Conservation (phyloP, 2,329 filamentous ascomycete species). For the Botrytis byssoidea region DNA sequence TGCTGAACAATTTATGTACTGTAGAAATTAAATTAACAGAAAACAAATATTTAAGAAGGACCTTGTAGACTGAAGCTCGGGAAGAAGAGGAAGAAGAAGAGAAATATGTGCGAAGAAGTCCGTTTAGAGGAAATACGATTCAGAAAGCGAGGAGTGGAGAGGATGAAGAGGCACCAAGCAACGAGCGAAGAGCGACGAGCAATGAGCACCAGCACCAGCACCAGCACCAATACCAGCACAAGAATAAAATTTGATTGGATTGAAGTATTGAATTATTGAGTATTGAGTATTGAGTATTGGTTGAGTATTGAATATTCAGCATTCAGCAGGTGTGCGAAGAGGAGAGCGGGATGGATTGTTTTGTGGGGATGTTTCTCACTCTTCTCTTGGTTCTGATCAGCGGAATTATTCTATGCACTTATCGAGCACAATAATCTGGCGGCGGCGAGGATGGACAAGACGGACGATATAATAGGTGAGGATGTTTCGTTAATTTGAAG, state of each 20-base stretch:
- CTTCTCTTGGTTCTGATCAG: constrained; percentile 8
- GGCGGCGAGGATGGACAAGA: constrained; percentile 5
- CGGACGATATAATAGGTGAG: constrained; percentile 8
- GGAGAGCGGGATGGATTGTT: not conserved
- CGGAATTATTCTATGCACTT: constrained; percentile 6
- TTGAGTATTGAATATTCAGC: not conserved
- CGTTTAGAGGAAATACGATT: not conserved
- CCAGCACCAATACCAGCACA: constrained; percentile 5
- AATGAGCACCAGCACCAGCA: not conserved
- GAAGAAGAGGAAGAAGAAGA: not conserved
- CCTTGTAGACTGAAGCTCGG: not conserved
- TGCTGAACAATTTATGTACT: constrained; percentile 8
- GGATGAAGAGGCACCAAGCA: not conserved
- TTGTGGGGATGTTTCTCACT: not conserved
- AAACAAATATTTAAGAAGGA: not conserved
- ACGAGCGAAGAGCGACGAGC: not conserved
- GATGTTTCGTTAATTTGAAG: constrained; percentile 4
- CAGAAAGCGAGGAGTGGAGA: constrained; percentile 5
- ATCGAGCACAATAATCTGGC: not conserved
- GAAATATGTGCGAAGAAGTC: not conserved
- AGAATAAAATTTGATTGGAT: not conserved
- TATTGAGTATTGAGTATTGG: not conserved
- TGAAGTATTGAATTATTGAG: not conserved
- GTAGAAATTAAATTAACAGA: constrained; percentile 8
- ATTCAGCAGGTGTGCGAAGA: constrained; percentile 1